A percentile compares a stretch with the other conserved stretches of the same genome.
These are phyloP conservation scores for Ustilago vetiveriae DNA, from an alignment of 1,284 basidiomycete species.

Conservation along the genomic window DNA sequence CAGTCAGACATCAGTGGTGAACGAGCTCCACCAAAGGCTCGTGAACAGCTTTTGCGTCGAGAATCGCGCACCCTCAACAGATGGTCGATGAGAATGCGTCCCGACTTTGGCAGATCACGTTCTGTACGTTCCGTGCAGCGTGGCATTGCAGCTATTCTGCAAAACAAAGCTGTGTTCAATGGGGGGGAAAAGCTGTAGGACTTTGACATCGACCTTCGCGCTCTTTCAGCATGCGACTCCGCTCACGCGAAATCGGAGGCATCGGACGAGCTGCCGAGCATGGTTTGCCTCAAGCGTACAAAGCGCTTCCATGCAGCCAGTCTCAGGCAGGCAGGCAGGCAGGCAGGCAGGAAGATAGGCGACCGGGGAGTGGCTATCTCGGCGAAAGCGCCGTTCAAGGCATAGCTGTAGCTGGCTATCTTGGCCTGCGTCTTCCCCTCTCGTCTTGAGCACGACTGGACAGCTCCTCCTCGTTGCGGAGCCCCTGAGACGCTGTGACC, in stretches of 20 bases:
- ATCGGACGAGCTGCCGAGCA: slow-evolving; percentile 10
- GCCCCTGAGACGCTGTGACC: neutral
- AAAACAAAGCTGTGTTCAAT: too few species aligned
- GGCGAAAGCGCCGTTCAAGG: slow-evolving; percentile 39
- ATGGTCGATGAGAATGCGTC: too few species aligned
- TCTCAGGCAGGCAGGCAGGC: too few species aligned
- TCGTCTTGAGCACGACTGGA: neutral
- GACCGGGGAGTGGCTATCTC: slow-evolving; percentile 9
- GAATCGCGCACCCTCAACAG: too few species aligned
- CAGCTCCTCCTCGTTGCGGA: neutral
- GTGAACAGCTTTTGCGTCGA: too few species aligned
- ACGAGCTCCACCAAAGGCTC: too few species aligned
- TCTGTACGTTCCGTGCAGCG: too few species aligned
- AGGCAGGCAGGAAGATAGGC: too few species aligned
- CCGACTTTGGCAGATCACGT: too few species aligned
- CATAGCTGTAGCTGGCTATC: neutral
- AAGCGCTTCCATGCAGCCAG: neutral
- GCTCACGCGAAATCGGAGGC: slow-evolving; percentile 3
- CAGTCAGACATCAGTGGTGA: too few species aligned
- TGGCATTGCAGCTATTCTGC: too few species aligned
- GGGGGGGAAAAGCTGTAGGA: too few species aligned
- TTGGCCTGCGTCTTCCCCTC: neutral
- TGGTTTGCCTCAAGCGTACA: neutral
- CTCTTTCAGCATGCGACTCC: neutral
- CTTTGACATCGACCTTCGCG: neutral